Evolutionary conservation across 1,284 basidiomycete species (phyloP).

Genomic region (Entoloma clypeatum): DNA sequence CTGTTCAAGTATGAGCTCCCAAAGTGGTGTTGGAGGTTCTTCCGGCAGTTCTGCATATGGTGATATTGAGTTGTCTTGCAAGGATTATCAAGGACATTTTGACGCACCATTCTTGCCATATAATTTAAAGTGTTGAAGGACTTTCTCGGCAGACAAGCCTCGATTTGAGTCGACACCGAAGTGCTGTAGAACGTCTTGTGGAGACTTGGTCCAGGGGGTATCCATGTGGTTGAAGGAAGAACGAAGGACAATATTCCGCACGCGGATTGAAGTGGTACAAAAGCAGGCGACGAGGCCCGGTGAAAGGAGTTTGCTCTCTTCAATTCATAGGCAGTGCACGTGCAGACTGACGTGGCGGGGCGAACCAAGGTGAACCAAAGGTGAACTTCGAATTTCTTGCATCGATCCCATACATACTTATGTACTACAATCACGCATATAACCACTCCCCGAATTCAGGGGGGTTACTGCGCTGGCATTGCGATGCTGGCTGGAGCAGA

Average conservation of each 20-base stretch:
- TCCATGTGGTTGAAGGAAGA: conserved; percentile 56
- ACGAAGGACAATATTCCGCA: too few species aligned
- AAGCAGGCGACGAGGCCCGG: conserved; percentile 15
- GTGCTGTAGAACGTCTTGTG: conserved; percentile 61
- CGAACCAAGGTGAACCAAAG: too few species aligned
- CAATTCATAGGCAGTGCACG: too few species aligned
- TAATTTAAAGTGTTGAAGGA: conserved; percentile 65
- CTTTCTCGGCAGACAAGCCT: conserved; percentile 61
- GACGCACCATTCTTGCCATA: conserved; percentile 84
- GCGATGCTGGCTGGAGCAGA: too few species aligned
- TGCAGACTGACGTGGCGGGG: conserved; percentile 40
- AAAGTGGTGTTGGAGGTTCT: conserved; percentile 85
- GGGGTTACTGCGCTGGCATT: too few species aligned
- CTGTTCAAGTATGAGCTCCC: conserved; percentile 93
- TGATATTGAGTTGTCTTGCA: conserved; percentile 5
- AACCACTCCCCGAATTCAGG: too few species aligned
- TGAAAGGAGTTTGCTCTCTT: too few species aligned
- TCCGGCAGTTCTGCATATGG: conserved; percentile 74
- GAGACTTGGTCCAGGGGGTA: conserved; percentile 64
- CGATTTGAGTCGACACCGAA: conserved; percentile 54
- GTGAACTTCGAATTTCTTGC: too few species aligned
- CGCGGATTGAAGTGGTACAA: too few species aligned
- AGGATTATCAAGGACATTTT: conserved; percentile 3
- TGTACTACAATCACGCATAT: too few species aligned
- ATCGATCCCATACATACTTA: too few species aligned